These are phyloP conservation scores for Acanthamoeba divionensis DNA, from an alignment of 208 protist species.

Conservation along the genomic window DNA sequence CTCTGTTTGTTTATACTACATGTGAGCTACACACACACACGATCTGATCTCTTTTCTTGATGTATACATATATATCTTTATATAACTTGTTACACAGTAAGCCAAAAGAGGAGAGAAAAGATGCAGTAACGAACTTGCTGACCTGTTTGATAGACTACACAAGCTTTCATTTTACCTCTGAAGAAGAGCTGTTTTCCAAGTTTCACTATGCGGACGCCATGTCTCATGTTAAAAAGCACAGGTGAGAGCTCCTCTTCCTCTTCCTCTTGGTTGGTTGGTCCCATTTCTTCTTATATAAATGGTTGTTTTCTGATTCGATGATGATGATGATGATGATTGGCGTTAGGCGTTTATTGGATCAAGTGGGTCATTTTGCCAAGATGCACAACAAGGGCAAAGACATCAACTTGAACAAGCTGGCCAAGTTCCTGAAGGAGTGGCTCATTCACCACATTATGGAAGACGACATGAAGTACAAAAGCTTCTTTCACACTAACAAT, in stretches of 20 bases:
- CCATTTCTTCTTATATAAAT: too few relatives aligned
- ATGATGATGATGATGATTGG: too few relatives aligned
- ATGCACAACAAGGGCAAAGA: constrained; percentile 31
- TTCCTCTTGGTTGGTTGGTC: too few relatives aligned
- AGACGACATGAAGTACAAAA: constrained; percentile 44
- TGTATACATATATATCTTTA: too few relatives aligned
- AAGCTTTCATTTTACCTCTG: neutral
- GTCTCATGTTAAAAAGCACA: neutral
- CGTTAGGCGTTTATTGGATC: constrained; percentile 11
- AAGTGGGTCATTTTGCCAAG: constrained; percentile 35
- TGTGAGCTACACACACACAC: too few relatives aligned
- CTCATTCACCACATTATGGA: constrained; percentile 40
- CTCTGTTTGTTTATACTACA: too few relatives aligned
- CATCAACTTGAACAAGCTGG: constrained; percentile 35
- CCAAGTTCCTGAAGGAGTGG: constrained; percentile 43
- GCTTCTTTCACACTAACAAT: constrained; percentile 39
- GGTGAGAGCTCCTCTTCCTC: too few relatives aligned
- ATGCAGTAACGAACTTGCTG: neutral
- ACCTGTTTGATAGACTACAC: constrained; percentile 44
- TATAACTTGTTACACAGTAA: too few relatives aligned
- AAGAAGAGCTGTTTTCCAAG: constrained; percentile 22
- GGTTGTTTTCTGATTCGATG: neutral
- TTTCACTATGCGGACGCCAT: constrained; percentile 1
- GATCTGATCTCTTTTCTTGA: too few relatives aligned
- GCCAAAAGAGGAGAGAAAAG: neutral